phyloP scores from a whole-genome alignment of 2,329 filamentous ascomycete genomes.

The Fusarium sp. region DNA sequence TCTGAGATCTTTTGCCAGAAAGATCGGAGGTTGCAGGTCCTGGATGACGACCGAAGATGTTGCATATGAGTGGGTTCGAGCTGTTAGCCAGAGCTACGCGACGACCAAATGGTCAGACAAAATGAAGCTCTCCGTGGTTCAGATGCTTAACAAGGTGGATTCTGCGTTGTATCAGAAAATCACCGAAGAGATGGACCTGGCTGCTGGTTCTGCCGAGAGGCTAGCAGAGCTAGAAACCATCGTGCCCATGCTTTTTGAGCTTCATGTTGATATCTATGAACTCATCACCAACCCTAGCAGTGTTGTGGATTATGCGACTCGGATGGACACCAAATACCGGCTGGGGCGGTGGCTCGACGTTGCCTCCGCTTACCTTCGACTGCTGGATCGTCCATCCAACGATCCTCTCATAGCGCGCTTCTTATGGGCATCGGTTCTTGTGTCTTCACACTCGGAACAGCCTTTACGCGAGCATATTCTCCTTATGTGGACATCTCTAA shows the following conservation, averaged over 20 bases:
- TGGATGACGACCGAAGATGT: conserved; percentile 70
- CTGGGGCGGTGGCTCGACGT: conserved; percentile 66
- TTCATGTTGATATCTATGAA: conserved; percentile 72
- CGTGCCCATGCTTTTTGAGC: conserved; percentile 70
- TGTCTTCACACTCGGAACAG: conserved; percentile 65
- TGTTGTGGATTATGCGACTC: conserved; percentile 62
- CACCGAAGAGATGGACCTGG: conserved; percentile 56
- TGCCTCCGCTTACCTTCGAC: conserved; percentile 60
- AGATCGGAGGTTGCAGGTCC: conserved; percentile 56
- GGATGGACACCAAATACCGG: conserved; percentile 62
- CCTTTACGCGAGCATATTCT: conserved; percentile 68
- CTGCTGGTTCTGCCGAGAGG: conserved; percentile 40
- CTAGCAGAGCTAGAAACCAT: conserved; percentile 57
- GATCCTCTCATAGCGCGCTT: conserved; percentile 64
- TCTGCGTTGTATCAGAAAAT: conserved; percentile 63
- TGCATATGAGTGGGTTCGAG: conserved; percentile 68
- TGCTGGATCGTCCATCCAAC: conserved; percentile 51
- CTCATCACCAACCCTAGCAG: conserved; percentile 69
- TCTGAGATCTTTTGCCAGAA: conserved; percentile 64
- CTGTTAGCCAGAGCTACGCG: conserved; percentile 64
- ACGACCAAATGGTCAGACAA: conserved; percentile 68
- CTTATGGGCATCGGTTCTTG: conserved; percentile 68
- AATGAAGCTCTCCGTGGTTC: conserved; percentile 68
- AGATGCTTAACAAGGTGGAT: conserved; percentile 67
- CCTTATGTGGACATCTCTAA: conserved; percentile 69